Evolutionary conservation across 2,329 filamentous ascomycete species (phyloP).

Genomic region (Domatiomyces catenatus): DNA sequence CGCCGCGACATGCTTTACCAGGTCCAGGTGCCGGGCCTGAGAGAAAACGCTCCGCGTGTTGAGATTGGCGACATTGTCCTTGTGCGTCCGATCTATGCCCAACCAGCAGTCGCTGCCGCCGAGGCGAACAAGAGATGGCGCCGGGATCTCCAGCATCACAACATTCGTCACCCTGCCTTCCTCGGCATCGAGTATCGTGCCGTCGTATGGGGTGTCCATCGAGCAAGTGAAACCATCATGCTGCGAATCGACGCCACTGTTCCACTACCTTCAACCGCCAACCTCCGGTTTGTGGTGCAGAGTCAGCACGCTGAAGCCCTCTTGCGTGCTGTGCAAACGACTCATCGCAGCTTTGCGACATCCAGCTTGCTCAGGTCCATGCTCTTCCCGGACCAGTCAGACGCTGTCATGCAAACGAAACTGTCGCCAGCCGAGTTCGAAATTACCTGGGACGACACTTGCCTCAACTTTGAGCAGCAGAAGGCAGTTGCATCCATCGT

Average conservation of each 20-base stretch:
- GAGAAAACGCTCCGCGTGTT: constrained; percentile 16
- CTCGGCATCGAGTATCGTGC: constrained; percentile 17
- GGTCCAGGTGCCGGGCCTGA: constrained; percentile 17
- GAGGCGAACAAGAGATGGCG: constrained; percentile 3
- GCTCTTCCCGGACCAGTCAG: constrained; percentile 27
- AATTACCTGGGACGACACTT: constrained; percentile 25
- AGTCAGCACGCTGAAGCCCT: constrained; percentile 8
- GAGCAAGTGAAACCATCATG: constrained; percentile 12
- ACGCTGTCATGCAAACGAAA: constrained; percentile 26
- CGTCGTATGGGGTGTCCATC: constrained; percentile 15
- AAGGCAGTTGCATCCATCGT: constrained; percentile 31
- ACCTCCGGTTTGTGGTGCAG: constrained; percentile 16
- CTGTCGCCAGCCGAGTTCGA: constrained; percentile 24
- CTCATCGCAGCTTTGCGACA: constrained; percentile 32
- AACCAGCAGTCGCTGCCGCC: constrained; percentile 2
- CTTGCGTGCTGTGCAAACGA: constrained; percentile 32
- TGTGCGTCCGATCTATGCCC: constrained; percentile 16
- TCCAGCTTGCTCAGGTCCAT: constrained; percentile 22
- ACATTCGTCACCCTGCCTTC: constrained; percentile 17
- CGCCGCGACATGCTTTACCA: constrained; percentile 10
- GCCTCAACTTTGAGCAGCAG: constrained; percentile 35
- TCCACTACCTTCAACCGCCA: constrained; percentile 9
- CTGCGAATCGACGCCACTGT: constrained; percentile 14
- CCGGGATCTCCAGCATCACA: constrained; percentile 8
- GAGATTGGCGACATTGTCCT: constrained; percentile 17